Evolutionary conservation across 306 rosid genomes (phyloP), one percentile per base, ranked within the genome.

Genomic region (Hylodesmum podocarpum): DNA sequence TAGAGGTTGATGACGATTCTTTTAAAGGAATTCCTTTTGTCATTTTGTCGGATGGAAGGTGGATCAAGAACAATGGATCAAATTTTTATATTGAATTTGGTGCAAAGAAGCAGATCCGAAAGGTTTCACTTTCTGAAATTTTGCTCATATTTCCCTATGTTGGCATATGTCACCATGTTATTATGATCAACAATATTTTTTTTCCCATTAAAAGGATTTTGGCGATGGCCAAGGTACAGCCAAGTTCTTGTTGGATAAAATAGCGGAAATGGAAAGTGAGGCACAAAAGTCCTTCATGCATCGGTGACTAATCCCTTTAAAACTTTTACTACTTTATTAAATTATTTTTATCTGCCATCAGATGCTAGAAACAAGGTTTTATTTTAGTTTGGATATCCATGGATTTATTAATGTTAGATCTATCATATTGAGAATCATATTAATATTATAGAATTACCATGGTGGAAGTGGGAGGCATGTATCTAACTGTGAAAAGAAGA

Each of bases 201-300:
- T 81, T 70, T 47, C 46, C 77, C 67, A 39, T 76, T 78, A 73
- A 40, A 87, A 95, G 99, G 96, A 76, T 84, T 12, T 58, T 82
- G 86, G 87, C 62, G 90, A 88, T 83, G 94, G 96, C 21, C 89
- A 87, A 47, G 96, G 94, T 76, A 92, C 97, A 67, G 96, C 96
- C 21, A 90, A 88, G 92, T 65, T 79, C 70, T 87, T 95, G 85
- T 77, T 95, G 84, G 86, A 90, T 81, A 85, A 72, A 75, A 95
- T 92, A 85, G 99, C 96, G 36, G 77, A 76, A 21, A 11, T 53
- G 94, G 99, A 95, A 86, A 78, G 89, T 44, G 97, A 92, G 81
- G 99, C 99, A 28, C 92, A 95, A 64, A 95, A 89, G 81, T 95
- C 99, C 82, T 92, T 95, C 76, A 95, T 95, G 99, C 99, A 95